Conservation (phyloP, 192 early-diverging fungal species). For the Haplosporangium gracile region DNA sequence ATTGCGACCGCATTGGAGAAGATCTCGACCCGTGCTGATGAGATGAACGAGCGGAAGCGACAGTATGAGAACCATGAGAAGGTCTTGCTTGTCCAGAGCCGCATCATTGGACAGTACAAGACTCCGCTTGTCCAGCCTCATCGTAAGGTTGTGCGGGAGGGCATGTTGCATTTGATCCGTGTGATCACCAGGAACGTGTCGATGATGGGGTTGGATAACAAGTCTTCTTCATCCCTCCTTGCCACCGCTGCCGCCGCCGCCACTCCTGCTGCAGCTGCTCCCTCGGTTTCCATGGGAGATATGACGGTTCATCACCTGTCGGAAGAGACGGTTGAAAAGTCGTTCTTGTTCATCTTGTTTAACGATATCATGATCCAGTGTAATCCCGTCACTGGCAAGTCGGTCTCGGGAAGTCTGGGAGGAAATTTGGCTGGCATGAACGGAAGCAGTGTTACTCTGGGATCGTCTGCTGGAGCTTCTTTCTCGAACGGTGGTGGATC, state of each 20-base stretch:
- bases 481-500: not conserved
- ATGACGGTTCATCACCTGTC: slow-evolving; percentile 45
- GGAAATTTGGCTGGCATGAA: not conserved
- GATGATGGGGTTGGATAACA: slow-evolving; percentile 32
- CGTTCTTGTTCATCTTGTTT: slow-evolving; percentile 70
- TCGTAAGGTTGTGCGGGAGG: slow-evolving; percentile 64
- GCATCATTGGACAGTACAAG: slow-evolving; percentile 54
- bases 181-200: slow-evolving; percentile 53
- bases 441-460: not conserved
- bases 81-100: slow-evolving; percentile 63
- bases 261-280: not conserved
- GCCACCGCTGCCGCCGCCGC: not conserved
- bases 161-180: slow-evolving; percentile 62
- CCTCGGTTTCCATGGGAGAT: slow-evolving; percentile 11
- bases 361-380: slow-evolving; percentile 73
- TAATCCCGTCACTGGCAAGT: slow-evolving; percentile 25
- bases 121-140: slow-evolving; percentile 64
- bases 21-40: slow-evolving; percentile 73
- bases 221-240: not conserved
- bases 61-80: slow-evolving; percentile 71
- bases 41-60: slow-evolving; percentile 92
- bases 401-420: not conserved
- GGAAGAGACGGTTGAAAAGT: slow-evolving; percentile 60
- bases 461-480: not conserved
- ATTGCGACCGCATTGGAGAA: slow-evolving; percentile 73